These are phyloP conservation scores for Mycena haematopus DNA, from an alignment of 768 basidiomycete genomes.

Conservation along the genomic window DNA sequence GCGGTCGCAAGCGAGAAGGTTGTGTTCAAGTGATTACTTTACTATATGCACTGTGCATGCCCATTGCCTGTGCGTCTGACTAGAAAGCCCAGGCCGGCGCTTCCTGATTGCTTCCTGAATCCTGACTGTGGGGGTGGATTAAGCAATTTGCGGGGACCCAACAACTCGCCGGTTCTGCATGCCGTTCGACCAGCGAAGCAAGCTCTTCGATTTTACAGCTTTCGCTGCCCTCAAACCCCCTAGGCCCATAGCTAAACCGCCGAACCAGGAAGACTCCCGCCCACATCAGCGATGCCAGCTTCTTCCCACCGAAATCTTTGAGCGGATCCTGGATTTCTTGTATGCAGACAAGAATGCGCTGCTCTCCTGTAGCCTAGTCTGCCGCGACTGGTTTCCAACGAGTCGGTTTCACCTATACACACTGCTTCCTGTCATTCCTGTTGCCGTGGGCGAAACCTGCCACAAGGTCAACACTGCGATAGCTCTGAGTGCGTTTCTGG, in stretches of 20 bases:
- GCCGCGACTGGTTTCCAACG: slow-evolving; percentile 27
- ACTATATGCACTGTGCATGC: too few relatives aligned
- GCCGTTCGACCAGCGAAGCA: slow-evolving; percentile 15
- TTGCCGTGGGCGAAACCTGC: slow-evolving; percentile 9
- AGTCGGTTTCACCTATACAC: slow-evolving; percentile 29
- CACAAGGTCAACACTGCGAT: slow-evolving; percentile 26
- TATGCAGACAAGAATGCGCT: slow-evolving; percentile 27
- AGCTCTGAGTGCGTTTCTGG: slow-evolving; percentile 15
- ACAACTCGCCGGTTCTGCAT: too few relatives aligned
- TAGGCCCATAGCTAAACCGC: background rate
- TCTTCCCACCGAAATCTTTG: slow-evolving; percentile 31
- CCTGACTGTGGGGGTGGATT: too few relatives aligned
- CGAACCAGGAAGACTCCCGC: background rate
- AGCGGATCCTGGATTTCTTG: slow-evolving; percentile 32
- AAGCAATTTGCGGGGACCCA: too few relatives aligned
- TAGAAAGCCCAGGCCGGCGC: too few relatives aligned
- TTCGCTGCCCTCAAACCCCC: slow-evolving; percentile 10
- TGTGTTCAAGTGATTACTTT: too few relatives aligned
- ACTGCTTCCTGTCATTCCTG: slow-evolving; percentile 23
- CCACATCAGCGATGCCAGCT: background rate
- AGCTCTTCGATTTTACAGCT: slow-evolving; percentile 18
- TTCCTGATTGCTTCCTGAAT: too few relatives aligned
- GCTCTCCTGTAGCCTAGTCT: slow-evolving; percentile 28
- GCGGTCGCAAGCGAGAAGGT: too few relatives aligned
- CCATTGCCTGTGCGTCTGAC: too few relatives aligned